Conservation (phyloP, 345 rosid genomes). For the Hevea brasiliensis region DNA sequence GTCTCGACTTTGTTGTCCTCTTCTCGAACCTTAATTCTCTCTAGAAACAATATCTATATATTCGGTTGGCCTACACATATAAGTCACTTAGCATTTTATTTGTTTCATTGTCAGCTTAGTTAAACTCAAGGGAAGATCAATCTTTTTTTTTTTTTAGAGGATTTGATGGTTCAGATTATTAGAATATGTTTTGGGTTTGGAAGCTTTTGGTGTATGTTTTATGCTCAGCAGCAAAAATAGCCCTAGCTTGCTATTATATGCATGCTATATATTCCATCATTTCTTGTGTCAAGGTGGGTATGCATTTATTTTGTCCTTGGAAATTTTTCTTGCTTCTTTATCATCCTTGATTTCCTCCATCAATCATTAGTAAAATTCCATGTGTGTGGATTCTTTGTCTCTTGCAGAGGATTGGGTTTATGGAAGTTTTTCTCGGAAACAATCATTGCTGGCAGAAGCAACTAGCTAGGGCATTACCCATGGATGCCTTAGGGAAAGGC, state of each 20-base stretch:
- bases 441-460: conserved; percentile 10
- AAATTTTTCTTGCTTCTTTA: conserved; percentile 9
- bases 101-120: conserved; percentile 11
- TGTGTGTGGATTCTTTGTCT: conserved; percentile 34
- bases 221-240: conserved; percentile 1
- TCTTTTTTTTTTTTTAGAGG: background rate
- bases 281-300: background rate
- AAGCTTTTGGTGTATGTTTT: background rate
- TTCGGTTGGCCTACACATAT: conserved; percentile 13
- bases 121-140: conserved; percentile 10
- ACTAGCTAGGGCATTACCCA: background rate
- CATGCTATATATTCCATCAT: background rate
- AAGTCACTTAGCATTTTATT: background rate
- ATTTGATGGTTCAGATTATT: conserved; percentile 15
- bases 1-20: conserved; percentile 42
- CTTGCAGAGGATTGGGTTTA: conserved; percentile 12
- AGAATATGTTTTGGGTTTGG: background rate
- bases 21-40: conserved; percentile 25
- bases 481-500: background rate
- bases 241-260: background rate
- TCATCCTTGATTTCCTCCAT: conserved; percentile 26
- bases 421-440: conserved; percentile 16
- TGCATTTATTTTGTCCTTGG: background rate
- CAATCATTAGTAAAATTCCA: conserved; percentile 41
- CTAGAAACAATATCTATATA: conserved; percentile 18